Evolutionary conservation across 306 rosid species (phyloP).

Genomic region (Nissolia schottii): DNA sequence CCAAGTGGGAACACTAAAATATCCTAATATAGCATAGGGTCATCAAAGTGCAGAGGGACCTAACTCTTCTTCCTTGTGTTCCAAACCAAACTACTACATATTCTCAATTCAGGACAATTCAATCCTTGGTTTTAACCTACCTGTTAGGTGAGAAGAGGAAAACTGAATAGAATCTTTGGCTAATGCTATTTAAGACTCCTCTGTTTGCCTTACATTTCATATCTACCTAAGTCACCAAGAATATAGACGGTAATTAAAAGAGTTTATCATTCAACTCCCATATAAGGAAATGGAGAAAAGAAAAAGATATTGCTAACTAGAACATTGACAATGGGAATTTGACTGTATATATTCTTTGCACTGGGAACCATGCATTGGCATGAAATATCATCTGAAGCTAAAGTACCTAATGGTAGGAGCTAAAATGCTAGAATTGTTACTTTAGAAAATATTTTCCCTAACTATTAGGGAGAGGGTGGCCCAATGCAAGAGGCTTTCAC

Average conservation of each 20-base stretch:
- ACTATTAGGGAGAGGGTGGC: no score
- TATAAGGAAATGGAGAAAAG: not conserved
- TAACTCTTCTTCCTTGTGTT: constrained; percentile 34
- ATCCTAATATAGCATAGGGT: constrained; percentile 18
- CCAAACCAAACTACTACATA: constrained; percentile 20
- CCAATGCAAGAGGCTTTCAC: no score
- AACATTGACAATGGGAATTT: not conserved
- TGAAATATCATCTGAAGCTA: not conserved
- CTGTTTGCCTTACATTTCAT: not conserved
- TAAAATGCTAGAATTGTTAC: not conserved
- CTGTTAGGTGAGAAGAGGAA: constrained; percentile 14
- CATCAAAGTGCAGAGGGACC: constrained; percentile 45
- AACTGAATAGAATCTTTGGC: constrained; percentile 4
- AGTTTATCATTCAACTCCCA: not conserved
- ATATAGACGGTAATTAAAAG: not conserved
- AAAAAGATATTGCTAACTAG: not conserved
- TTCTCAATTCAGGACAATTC: constrained; percentile 24
- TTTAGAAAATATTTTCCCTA: not conserved
- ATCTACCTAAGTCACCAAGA: not conserved
- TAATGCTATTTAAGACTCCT: not conserved
- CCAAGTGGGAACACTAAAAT: constrained; percentile 19
- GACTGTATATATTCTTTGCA: not conserved
- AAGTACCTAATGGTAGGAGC: not conserved
- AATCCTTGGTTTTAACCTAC: constrained; percentile 26
- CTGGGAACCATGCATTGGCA: constrained; percentile 5